phyloP scores from a whole-genome alignment of 202 grass and related monocot genomes.

The Zizania palustris region DNA sequence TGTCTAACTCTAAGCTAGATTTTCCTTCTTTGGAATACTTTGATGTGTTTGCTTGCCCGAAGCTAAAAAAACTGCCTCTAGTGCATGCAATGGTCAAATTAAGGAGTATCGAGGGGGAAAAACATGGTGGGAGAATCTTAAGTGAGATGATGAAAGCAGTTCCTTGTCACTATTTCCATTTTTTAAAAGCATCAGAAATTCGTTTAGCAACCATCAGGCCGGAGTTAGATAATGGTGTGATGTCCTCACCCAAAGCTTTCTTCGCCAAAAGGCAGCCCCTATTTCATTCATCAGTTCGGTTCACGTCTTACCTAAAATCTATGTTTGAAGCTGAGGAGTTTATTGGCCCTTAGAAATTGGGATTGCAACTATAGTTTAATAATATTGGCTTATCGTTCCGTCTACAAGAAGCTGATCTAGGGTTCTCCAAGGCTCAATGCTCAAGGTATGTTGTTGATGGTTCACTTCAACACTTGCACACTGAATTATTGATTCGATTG shows the following conservation, averaged over 20 bases:
- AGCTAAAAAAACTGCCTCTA: constrained; percentile 36
- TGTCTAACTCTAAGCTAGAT: constrained; percentile 18
- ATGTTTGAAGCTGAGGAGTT: background rate
- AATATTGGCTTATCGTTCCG: background rate
- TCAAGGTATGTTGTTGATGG: background rate
- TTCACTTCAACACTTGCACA: constrained; percentile 4
- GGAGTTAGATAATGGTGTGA: constrained; percentile 14
- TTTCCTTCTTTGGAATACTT: constrained; percentile 47
- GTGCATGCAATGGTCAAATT: background rate
- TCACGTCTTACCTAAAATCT: constrained; percentile 15
- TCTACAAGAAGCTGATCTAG: background rate
- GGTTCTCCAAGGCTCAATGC: background rate
- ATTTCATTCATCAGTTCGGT: constrained; percentile 19
- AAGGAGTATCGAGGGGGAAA: constrained; percentile 30
- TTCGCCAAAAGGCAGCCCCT: constrained; percentile 37
- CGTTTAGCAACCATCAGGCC: constrained; percentile 18
- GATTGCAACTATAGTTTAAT: background rate
- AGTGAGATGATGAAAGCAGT: constrained; percentile 1
- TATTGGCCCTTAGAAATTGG: background rate
- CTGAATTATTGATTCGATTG: background rate
- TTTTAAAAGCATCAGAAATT: constrained; percentile 12
- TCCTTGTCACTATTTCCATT: background rate
- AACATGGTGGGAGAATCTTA: constrained; percentile 33
- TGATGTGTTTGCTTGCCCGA: constrained; percentile 39
- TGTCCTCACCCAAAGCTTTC: constrained; percentile 38